phyloP scores from a whole-genome alignment of 495 filamentous ascomycete species.

The Aspergillus bertholletiae region DNA sequence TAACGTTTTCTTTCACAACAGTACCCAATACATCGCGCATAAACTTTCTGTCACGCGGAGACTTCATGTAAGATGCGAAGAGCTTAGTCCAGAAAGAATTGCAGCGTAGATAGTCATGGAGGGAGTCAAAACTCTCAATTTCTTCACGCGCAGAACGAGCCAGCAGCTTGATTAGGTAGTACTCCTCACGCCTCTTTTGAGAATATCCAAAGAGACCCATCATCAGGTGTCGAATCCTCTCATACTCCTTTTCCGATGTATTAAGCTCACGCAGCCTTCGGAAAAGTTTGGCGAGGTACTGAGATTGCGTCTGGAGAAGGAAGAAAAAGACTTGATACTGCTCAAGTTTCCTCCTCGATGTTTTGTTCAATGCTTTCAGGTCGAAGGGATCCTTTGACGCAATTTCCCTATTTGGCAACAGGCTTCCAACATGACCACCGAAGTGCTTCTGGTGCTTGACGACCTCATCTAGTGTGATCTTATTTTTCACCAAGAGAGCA shows the following conservation, averaged over 20 bases:
- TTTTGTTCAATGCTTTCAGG: slow-evolving; percentile 95
- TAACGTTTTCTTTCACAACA: slow-evolving; percentile 80
- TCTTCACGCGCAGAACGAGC: slow-evolving; percentile 80
- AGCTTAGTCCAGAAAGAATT: slow-evolving; percentile 93
- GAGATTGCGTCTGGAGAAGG: slow-evolving; percentile 92
- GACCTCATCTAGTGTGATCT: slow-evolving; percentile 97
- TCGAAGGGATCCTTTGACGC: slow-evolving; percentile 91
- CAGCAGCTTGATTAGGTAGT: slow-evolving; percentile 91
- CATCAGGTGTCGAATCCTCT: slow-evolving; percentile 85
- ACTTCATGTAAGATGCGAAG: slow-evolving; percentile 82
- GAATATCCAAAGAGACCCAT: slow-evolving; percentile 98
- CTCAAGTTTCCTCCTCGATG: slow-evolving; percentile 88
- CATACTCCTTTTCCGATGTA: slow-evolving; percentile 86
- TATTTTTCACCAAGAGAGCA: slow-evolving; percentile 96
- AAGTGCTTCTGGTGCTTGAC: slow-evolving; percentile 96
- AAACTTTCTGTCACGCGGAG: slow-evolving; percentile 88
- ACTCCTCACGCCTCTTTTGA: slow-evolving; percentile 94
- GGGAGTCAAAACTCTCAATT: slow-evolving; percentile 64
- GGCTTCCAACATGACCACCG: slow-evolving; percentile 82
- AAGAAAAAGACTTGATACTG: slow-evolving; percentile 98
- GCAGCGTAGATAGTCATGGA: slow-evolving; percentile 84
- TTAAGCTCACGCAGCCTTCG: slow-evolving; percentile 77
- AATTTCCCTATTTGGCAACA: slow-evolving; percentile 83
- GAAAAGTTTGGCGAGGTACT: slow-evolving; percentile 89
- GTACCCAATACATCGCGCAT: slow-evolving; percentile 79